Evolutionary conservation across 768 basidiomycete species (phyloP).

Genomic region (Nidularia sp.): DNA sequence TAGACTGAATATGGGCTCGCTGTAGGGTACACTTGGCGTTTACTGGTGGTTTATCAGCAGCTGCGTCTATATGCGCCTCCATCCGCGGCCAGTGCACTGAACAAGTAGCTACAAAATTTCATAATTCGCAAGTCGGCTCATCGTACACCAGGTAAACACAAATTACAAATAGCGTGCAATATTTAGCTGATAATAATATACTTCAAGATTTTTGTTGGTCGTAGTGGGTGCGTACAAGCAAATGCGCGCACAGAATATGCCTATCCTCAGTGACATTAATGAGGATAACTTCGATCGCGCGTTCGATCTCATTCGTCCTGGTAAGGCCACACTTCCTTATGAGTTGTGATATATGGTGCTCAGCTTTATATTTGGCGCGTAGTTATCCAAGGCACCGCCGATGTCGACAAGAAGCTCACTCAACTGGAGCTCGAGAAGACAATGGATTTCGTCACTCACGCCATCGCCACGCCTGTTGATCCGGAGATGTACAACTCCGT

Average conservation of each 20-base stretch:
- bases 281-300: neutral
- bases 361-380: neutral
- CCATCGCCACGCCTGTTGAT: conserved; percentile 19
- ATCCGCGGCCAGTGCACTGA: conserved; percentile 1
- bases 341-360: neutral
- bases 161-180: neutral
- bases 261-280: neutral
- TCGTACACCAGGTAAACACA: neutral
- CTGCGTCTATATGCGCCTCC: neutral
- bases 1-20: too few relatives aligned
- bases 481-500: conserved; percentile 19
- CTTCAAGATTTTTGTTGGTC: conserved; percentile 1
- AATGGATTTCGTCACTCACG: conserved; percentile 13
- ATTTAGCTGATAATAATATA: neutral
- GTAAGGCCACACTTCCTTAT: neutral
- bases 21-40: conserved; percentile 1
- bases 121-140: neutral
- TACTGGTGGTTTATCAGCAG: neutral
- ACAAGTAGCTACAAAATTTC: neutral
- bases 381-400: conserved; percentile 57
- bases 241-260: conserved; percentile 1
- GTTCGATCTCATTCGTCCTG: conserved; percentile 1
- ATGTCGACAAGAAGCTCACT: conserved; percentile 40
- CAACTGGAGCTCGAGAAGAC: conserved; percentile 48
- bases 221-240: conserved; percentile 3